Evolutionary conservation across 306 rosid genomes (phyloP), one percentile per base, ranked within the genome.

Genomic region (Rubus idaeus): DNA sequence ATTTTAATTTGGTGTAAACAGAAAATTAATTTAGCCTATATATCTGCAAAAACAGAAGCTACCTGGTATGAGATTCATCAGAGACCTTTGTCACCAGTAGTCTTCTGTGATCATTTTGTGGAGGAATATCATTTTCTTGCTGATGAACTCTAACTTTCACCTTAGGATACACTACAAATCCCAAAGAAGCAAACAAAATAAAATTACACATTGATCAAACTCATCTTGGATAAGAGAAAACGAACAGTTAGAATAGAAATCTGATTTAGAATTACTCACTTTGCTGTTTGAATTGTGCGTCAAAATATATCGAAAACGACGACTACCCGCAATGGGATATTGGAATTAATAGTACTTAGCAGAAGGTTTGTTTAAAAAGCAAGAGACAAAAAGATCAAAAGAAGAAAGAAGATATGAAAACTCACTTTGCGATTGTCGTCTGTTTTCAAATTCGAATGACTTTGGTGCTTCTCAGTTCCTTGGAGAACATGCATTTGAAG

Each of bases 161-260:
- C 58, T 72, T 83, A 8, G 90, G 88, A 83, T 86, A 75, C 90
- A 90, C 92, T 88, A 79, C 57, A 75, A 56, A 80, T 37, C 52
- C 62, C 51, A 58, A 41, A 55, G 35, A 30, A 30, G 35, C n/a
- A n/a, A 69, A 18, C 40, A 72, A 3, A 40, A 39, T 17, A 42
- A 71, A 13, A 1, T 30, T 16, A 10, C 49, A 73, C 46, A 63
- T 58, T 61, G 16, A 12, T 17, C 9, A 18, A 47, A 20, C 63
- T 44, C 10, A n/a, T 10, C 35, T 30, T 30, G 35, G 35, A 30
- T 30, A 30, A 30, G 35, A 30, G 2, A 30, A 11, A 42, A 23
- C 16, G 20, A 20, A 58, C 3, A 45, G 23, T 5, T 68, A 45
- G 13, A 17, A 20, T 8, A 53, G 5, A 26, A 45, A 2, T 6